These are phyloP conservation scores for Pythium brachiatum DNA, from an alignment of 352 stramenopile species.

Conservation along the genomic window DNA sequence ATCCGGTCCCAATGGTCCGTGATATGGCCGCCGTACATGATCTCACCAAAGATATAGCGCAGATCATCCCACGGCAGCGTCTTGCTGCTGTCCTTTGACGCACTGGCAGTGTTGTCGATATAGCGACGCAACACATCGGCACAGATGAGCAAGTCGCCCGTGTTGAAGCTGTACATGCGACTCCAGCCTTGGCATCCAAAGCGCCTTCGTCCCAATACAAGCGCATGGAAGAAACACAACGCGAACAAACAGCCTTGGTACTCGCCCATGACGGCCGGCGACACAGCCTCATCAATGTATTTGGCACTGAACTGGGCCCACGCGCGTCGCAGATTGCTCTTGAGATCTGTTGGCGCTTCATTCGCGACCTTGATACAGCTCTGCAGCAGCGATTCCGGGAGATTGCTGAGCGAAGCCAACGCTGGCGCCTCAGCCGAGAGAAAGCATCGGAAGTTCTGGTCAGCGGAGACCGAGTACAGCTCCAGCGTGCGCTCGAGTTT, in stretches of 20 bases:
- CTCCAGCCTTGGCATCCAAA: conserved; percentile 94
- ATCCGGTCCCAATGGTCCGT: conserved; percentile 84
- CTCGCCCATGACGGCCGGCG: conserved; percentile 51
- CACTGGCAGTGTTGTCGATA: conserved; percentile 28
- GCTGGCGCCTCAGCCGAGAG: conserved; percentile 90
- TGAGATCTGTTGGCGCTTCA: conserved; percentile 76
- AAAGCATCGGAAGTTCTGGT: conserved; percentile 94
- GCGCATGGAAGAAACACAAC: conserved; percentile 93
- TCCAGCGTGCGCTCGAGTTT: conserved; percentile 79
- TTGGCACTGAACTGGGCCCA: conserved; percentile 82
- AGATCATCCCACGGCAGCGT: conserved; percentile 76
- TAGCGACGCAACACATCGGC: conserved; percentile 75
- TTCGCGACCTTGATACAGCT: conserved; percentile 88
- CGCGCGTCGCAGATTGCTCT: conserved; percentile 77
- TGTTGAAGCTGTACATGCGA: conserved; percentile 93
- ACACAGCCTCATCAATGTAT: conserved; percentile 60
- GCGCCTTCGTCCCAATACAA: conserved; percentile 86
- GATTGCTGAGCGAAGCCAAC: conserved; percentile 82
- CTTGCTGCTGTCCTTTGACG: conserved; percentile 6
- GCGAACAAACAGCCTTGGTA: conserved; percentile 93
- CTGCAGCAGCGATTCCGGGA: conserved; percentile 82
- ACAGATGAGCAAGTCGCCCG: conserved; percentile 93
- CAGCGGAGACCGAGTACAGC: conserved; percentile 74
- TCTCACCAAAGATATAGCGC: conserved; percentile 92
- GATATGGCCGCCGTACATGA: conserved; percentile 90